phyloP scores from a whole-genome alignment of 371 early-diverging fungal species.

The Mucor saturninus region DNA sequence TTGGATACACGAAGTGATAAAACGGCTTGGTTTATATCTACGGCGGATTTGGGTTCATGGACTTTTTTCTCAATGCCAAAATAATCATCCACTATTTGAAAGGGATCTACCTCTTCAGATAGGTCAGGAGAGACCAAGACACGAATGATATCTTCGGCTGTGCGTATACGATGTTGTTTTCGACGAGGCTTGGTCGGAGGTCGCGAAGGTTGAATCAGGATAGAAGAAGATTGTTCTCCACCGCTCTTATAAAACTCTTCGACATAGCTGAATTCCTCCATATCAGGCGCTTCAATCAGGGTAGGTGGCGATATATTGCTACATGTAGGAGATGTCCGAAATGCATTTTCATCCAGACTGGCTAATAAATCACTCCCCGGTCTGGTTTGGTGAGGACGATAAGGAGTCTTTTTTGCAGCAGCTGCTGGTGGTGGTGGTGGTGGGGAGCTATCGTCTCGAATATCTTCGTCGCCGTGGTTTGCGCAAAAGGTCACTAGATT shows the following conservation, averaged over 20 bases:
- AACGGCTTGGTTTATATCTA: constrained; percentile 38
- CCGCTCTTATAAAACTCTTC: constrained; percentile 54
- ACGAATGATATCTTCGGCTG: constrained; percentile 24
- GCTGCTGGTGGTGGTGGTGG: background rate
- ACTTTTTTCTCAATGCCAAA: constrained; percentile 49
- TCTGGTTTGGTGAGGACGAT: constrained; percentile 9
- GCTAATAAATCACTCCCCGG: constrained; percentile 42
- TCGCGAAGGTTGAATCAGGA: background rate
- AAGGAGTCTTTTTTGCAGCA: background rate
- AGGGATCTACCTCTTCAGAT: background rate
- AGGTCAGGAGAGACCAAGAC: constrained; percentile 25
- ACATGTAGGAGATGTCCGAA: constrained; percentile 22
- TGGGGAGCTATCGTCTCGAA: too few species aligned
- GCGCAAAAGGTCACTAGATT: constrained; percentile 53
- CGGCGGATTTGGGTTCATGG: constrained; percentile 20
- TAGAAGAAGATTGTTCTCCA: background rate
- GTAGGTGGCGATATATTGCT: constrained; percentile 20
- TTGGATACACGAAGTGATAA: constrained; percentile 59
- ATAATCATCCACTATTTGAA: constrained; percentile 68
- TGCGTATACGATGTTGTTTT: constrained; percentile 18
- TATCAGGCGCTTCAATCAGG: constrained; percentile 21
- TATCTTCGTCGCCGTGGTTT: constrained; percentile 31
- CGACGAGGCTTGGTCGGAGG: constrained; percentile 42
- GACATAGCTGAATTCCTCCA: constrained; percentile 48
- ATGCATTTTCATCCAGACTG: constrained; percentile 68